A percentile compares a stretch with the other conserved stretches of the same genome.
Conservation (phyloP, 2,329 filamentous ascomycete species). For the Fusarium sp. region DNA sequence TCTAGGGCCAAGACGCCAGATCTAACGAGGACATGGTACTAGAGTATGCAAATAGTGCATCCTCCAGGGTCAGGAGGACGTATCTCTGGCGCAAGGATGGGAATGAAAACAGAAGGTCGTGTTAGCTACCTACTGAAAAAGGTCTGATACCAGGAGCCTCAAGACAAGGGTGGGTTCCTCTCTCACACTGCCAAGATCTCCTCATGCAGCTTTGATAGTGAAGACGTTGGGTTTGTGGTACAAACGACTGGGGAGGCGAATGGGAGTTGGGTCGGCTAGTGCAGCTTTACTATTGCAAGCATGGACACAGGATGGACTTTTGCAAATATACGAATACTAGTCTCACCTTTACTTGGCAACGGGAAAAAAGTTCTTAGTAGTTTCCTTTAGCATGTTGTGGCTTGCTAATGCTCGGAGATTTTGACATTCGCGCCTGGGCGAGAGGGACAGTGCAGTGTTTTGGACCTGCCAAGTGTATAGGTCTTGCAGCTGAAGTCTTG, state of each 20-base stretch:
- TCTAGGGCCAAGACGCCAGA: slow-evolving; percentile 19
- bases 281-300: not conserved
- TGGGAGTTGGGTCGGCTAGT: slow-evolving; percentile 6
- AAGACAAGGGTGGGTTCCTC: slow-evolving; percentile 17
- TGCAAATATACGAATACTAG: slow-evolving; percentile 12
- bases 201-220: slow-evolving; percentile 12
- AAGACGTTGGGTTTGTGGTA: not conserved
- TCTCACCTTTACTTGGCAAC: slow-evolving; percentile 16
- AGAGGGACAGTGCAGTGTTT: not conserved
- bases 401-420: slow-evolving; percentile 21
- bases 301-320: slow-evolving; percentile 13
- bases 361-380: slow-evolving; percentile 11
- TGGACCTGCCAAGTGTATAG: not conserved
- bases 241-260: slow-evolving; percentile 2
- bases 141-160: slow-evolving; percentile 35
- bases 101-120: slow-evolving; percentile 39
- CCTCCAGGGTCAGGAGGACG: slow-evolving; percentile 17
- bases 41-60: slow-evolving; percentile 7
- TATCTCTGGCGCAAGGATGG: slow-evolving; percentile 34
- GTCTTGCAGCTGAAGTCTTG: not conserved
- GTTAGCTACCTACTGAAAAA: slow-evolving; percentile 29
- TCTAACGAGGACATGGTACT: slow-evolving; percentile 15
- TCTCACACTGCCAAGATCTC: slow-evolving; percentile 22
- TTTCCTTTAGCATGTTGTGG: not conserved
- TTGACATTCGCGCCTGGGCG: slow-evolving; percentile 11